Percentiles rank a stretch among this genome's conserved stretches.
Conservation (phyloP, 1,139 yeast species). For the Geotrichum aggregatum region DNA sequence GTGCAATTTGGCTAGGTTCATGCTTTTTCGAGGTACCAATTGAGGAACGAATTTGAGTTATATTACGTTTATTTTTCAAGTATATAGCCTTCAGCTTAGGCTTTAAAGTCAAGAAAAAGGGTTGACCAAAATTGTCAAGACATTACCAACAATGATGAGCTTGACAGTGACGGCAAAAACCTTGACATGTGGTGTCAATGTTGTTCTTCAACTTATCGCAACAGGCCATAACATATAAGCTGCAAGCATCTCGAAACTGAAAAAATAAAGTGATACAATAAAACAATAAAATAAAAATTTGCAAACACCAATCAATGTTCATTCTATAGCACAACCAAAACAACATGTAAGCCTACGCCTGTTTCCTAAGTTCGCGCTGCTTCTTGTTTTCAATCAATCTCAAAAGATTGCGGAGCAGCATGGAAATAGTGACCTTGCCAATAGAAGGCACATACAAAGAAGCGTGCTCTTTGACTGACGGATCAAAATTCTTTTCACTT, state of each 20-base stretch:
- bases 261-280: constrained; percentile 1
- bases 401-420: constrained; percentile 82
- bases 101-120: no score
- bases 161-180: no score
- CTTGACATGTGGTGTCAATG: no score
- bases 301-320: not conserved
- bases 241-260: not conserved
- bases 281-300: not conserved
- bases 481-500: constrained; percentile 77
- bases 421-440: constrained; percentile 93
- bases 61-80: no score
- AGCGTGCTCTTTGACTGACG: constrained; percentile 77
- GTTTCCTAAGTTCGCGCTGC: constrained; percentile 12
- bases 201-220: no score
- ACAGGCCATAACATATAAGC: no score
- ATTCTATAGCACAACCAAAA: not conserved
- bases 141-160: no score
- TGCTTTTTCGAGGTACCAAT: no score
- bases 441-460: constrained; percentile 90
- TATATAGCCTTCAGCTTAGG: no score
- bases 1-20: no score
- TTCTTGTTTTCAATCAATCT: constrained; percentile 68
- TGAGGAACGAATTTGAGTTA: no score
- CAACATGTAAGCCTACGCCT: not conserved
- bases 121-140: no score